Percentiles rank a stretch among this genome's conserved stretches.
phyloP scores from a whole-genome alignment of 2,329 filamentous ascomycete genomes.

The Hypoxylon sp. region DNA sequence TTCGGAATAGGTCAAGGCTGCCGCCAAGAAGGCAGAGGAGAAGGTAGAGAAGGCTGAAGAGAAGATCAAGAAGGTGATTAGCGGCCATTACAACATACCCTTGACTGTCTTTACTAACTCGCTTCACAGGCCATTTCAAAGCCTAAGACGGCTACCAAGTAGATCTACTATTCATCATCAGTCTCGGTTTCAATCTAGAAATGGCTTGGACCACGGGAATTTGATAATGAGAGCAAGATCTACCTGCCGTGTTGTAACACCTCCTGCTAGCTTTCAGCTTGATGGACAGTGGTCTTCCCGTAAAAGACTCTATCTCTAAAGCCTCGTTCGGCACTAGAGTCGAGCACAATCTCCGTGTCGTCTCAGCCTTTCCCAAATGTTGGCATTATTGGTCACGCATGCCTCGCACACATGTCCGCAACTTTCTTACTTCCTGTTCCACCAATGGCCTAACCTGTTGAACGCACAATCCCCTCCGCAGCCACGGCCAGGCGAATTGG shows the following conservation, averaged over 20 bases:
- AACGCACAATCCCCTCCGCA: background rate
- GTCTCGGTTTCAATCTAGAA: conserved; percentile 1
- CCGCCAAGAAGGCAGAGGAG: conserved; percentile 50
- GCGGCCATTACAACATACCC: no score
- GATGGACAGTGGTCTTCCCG: conserved; percentile 4
- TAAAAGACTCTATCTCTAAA: background rate
- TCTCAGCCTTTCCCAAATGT: background rate
- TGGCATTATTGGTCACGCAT: background rate
- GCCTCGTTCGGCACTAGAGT: conserved; percentile 4
- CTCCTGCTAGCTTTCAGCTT: conserved; percentile 9
- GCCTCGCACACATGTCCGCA: background rate
- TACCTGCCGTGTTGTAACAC: conserved; percentile 3
- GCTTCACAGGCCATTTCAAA: conserved; percentile 41
- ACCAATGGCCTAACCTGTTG: conserved; percentile 6
- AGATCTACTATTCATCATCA: conserved; percentile 11
- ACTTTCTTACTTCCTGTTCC: conserved; percentile 22
- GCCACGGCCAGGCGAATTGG: background rate
- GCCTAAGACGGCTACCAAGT: conserved; percentile 50
- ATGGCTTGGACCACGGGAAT: conserved; percentile 1
- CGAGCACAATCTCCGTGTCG: background rate
- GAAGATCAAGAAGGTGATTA: conserved; percentile 42
- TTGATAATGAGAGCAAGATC: conserved; percentile 10
- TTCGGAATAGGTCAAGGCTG: conserved; percentile 48
- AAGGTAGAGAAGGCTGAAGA: conserved; percentile 50
- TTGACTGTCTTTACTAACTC: conserved; percentile 4